Evolutionary conservation across 2,329 filamentous ascomycete genomes (phyloP).

Genomic region (Colletotrichum spinosum): DNA sequence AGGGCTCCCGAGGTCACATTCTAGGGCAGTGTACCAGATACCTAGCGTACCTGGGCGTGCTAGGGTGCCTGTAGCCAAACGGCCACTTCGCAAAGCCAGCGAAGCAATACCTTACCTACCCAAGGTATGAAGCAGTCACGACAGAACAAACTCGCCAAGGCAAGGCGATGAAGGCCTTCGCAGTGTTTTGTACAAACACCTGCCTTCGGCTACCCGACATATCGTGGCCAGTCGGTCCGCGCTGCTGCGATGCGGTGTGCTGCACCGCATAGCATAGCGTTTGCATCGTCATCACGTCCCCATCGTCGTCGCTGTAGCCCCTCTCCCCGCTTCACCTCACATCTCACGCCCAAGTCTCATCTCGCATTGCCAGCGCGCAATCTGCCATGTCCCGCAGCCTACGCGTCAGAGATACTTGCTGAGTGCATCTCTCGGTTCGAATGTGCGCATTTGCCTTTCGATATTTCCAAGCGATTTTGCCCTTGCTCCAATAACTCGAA

Average conservation of each 20-base stretch:
- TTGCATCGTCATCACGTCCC: not conserved
- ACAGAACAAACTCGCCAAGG: not conserved
- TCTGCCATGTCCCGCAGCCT: slow-evolving; percentile 19
- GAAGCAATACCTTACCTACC: not conserved
- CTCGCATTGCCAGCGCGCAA: slow-evolving; percentile 22
- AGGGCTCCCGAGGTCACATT: too few relatives aligned
- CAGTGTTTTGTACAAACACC: not conserved
- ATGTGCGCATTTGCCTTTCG: too few relatives aligned
- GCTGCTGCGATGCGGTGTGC: not conserved
- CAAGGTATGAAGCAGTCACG: slow-evolving; percentile 8
- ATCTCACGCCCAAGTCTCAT: slow-evolving; percentile 18
- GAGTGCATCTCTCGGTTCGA: not conserved
- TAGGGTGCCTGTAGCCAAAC: slow-evolving; percentile 1
- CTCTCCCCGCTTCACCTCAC: not conserved
- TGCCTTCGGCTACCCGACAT: slow-evolving; percentile 4
- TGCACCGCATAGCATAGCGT: not conserved
- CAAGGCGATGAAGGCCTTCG: not conserved
- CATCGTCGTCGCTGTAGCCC: not conserved
- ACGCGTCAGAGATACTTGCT: slow-evolving; percentile 6
- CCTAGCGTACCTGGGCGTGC: too few relatives aligned
- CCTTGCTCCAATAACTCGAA: too few relatives aligned
- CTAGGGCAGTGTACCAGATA: too few relatives aligned
- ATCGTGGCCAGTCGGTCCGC: slow-evolving; percentile 1
- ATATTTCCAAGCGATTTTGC: too few relatives aligned
- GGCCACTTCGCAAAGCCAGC: slow-evolving; percentile 2